These are phyloP conservation scores for Neoconidiobolus thromboides DNA, from an alignment of 371 early-diverging fungal species.

Conservation along the genomic window DNA sequence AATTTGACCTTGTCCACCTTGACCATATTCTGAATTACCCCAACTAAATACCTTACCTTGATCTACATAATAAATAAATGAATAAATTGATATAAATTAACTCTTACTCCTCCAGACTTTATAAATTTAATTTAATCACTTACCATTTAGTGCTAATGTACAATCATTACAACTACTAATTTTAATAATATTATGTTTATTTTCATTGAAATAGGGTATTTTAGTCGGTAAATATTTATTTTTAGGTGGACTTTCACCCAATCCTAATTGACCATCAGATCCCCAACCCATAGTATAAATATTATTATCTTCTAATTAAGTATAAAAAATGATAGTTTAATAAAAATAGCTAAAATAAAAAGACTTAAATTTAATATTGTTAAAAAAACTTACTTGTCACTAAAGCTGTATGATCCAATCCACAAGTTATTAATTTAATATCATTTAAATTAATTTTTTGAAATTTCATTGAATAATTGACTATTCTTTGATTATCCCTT, in stretches of 20 bases:
- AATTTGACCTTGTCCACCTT: conserved; percentile 45
- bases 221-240: conserved; percentile 23
- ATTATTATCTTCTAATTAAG: conserved; percentile 15
- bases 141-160: conserved; percentile 31
- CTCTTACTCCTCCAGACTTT: no score
- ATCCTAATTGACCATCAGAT: conserved; percentile 59
- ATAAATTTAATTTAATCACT: not conserved
- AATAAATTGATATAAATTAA: no score
- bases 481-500: conserved; percentile 4
- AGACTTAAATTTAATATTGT: not conserved
- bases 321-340: not conserved
- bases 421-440: conserved; percentile 39
- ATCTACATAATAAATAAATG: conserved; percentile 8
- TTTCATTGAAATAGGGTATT: conserved; percentile 16
- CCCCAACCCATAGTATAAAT: conserved; percentile 66
- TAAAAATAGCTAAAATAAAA: no score
- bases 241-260: conserved; percentile 22
- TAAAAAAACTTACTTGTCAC: conserved; percentile 20
- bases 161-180: conserved; percentile 33
- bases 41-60: conserved; percentile 40
- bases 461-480: conserved; percentile 10
- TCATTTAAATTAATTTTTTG: conserved; percentile 9
- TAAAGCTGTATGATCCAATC: conserved; percentile 50
- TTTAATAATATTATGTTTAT: conserved; percentile 29
- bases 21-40: conserved; percentile 74